Percentiles rank a stretch among this genome's conserved stretches.
These are phyloP conservation scores for Marchantia paleacea DNA, from an alignment of 225 moss, liverwort and hornwort genomes.

Conservation along the genomic window DNA sequence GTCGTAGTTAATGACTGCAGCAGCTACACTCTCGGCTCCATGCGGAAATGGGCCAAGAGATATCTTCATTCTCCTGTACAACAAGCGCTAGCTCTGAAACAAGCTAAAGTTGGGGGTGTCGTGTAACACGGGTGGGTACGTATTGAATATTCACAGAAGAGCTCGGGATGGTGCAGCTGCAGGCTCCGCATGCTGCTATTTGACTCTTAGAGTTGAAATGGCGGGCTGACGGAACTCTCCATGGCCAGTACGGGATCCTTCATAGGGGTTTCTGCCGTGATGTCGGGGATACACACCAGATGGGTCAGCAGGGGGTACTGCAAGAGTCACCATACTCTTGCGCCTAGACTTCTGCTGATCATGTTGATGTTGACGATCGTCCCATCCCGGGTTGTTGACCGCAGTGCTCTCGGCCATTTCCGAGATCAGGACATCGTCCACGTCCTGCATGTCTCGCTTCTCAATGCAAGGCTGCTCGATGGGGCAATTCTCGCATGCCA, in stretches of 20 bases:
- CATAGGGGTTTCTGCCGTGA: constrained; percentile 20
- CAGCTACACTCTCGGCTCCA: constrained; percentile 24
- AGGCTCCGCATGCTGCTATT: constrained; percentile 26
- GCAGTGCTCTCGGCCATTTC: neutral
- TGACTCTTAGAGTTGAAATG: constrained; percentile 27
- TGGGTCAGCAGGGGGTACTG: constrained; percentile 16
- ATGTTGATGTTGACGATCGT: constrained; percentile 15
- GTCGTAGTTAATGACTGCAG: constrained; percentile 28
- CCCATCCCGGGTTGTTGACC: constrained; percentile 13
- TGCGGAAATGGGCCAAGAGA: constrained; percentile 16
- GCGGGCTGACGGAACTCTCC: constrained; percentile 27
- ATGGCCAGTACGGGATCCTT: constrained; percentile 25
- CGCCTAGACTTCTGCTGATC: constrained; percentile 18
- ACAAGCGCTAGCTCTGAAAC: constrained; percentile 16
- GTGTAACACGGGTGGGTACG: constrained; percentile 14
- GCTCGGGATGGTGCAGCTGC: constrained; percentile 22
- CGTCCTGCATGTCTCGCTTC: constrained; percentile 35
- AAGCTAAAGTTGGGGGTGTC: constrained; percentile 15
- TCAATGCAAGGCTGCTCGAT: constrained; percentile 41
- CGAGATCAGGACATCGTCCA: constrained; percentile 12
- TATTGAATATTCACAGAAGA: constrained; percentile 22
- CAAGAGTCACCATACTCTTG: constrained; percentile 28
- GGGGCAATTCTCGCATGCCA: constrained; percentile 51
- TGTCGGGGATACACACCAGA: constrained; percentile 29
- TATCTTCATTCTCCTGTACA: constrained; percentile 28